These are phyloP conservation scores for Drechmeria coniospora DNA, from an alignment of 2,329 filamentous ascomycete species.

Conservation along the genomic window DNA sequence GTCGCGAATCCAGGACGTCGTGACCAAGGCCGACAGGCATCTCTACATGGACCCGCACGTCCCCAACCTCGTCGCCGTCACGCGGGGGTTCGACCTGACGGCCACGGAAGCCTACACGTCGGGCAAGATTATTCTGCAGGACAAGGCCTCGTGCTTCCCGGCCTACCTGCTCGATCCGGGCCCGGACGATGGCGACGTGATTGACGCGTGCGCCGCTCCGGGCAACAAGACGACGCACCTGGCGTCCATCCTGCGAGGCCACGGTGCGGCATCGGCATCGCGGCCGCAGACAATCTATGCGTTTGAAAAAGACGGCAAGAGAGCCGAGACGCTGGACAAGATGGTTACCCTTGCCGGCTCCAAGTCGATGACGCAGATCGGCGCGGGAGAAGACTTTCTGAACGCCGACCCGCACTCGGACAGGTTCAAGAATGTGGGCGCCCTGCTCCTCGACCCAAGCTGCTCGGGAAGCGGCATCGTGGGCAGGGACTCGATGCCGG, in stretches of 20 bases:
- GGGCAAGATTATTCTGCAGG: conserved; percentile 78
- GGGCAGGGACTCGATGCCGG: conserved; percentile 64
- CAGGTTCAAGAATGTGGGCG: conserved; percentile 55
- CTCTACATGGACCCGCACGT: conserved; percentile 68
- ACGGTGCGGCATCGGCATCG: conserved; percentile 20
- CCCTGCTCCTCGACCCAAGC: conserved; percentile 78
- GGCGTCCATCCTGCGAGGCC: conserved; percentile 51
- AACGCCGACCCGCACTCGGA: conserved; percentile 49
- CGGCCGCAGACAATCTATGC: conserved; percentile 44
- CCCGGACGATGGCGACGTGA: conserved; percentile 53
- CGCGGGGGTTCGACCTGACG: conserved; percentile 55
- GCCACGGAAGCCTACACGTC: conserved; percentile 57
- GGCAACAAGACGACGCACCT: conserved; percentile 96
- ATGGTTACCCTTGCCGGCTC: conserved; percentile 74
- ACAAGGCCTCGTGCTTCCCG: conserved; percentile 94
- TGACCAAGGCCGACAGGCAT: conserved; percentile 27
- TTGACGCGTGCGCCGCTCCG: conserved; percentile 90
- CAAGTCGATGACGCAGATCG: conserved; percentile 48
- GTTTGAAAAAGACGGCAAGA: conserved; percentile 58
- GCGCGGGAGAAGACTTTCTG: conserved; percentile 67
- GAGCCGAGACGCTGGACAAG: conserved; percentile 62
- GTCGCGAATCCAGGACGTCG: conserved; percentile 39
- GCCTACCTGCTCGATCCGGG: conserved; percentile 67
- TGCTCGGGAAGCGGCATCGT: conserved; percentile 94
- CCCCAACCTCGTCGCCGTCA: conserved; percentile 68